These are phyloP conservation scores for Tilletia setariae DNA, from an alignment of 1,284 basidiomycete genomes.

Conservation along the genomic window DNA sequence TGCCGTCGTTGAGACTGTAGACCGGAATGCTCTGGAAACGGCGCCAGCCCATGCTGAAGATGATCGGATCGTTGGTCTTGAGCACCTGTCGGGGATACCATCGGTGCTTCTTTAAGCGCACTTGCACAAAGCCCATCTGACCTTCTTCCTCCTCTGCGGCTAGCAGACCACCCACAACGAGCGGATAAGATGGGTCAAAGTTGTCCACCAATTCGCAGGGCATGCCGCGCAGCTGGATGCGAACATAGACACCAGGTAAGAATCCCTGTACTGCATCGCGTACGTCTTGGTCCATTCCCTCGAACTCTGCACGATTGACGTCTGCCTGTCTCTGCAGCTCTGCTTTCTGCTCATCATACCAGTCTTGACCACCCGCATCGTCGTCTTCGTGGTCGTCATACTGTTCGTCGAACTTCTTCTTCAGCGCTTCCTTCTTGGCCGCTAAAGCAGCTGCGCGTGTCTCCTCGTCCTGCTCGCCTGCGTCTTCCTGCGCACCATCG, in stretches of 20 bases:
- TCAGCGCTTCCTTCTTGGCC: constrained; percentile 84
- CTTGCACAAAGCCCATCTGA: constrained; percentile 82
- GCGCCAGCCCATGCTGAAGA: constrained; percentile 92
- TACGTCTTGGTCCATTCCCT: constrained; percentile 71
- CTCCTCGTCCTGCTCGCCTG: constrained; percentile 53
- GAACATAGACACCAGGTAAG: constrained; percentile 87
- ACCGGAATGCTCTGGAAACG: constrained; percentile 92
- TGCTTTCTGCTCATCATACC: constrained; percentile 70
- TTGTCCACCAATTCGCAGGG: constrained; percentile 89
- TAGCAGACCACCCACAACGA: constrained; percentile 88
- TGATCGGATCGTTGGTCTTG: constrained; percentile 95
- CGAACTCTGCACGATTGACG: constrained; percentile 83
- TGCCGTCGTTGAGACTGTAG: constrained; percentile 84
- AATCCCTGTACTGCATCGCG: constrained; percentile 85
- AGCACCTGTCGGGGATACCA: constrained; percentile 82
- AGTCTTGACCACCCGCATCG: constrained; percentile 37
- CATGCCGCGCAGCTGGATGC: constrained; percentile 78
- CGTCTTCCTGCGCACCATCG: background rate
- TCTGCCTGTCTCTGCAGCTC: constrained; percentile 81
- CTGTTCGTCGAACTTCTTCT: constrained; percentile 92
- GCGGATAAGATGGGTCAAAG: constrained; percentile 86
- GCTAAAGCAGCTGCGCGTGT: constrained; percentile 64
- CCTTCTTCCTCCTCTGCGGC: constrained; percentile 72
- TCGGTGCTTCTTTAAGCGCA: constrained; percentile 90
- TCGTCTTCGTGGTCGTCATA: constrained; percentile 78